A percentile compares a stretch with the other conserved stretches of the same genome.
phyloP scores from a whole-genome alignment of 164 flowering plant species.

The Annona cherimola region DNA sequence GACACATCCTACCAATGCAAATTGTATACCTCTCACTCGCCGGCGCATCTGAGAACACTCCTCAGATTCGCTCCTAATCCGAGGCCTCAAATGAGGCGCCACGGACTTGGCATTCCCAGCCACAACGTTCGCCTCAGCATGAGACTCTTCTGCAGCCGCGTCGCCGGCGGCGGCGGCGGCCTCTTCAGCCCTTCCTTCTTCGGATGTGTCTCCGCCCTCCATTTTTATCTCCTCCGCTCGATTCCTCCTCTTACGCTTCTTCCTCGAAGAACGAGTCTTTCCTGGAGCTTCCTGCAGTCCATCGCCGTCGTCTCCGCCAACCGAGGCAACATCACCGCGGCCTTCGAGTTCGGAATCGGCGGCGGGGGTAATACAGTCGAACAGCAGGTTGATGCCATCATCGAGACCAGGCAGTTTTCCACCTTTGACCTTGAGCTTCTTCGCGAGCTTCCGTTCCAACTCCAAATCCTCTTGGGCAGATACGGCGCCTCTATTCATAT shows the following conservation, averaged over 20 bases:
- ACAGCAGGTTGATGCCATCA: slow-evolving; percentile 53
- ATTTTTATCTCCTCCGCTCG: slow-evolving; percentile 16
- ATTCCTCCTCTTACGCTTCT: slow-evolving; percentile 33
- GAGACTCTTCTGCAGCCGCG: slow-evolving; percentile 21
- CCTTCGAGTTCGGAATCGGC: slow-evolving; percentile 14
- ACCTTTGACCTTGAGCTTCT: slow-evolving; percentile 68
- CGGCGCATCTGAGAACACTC: slow-evolving; percentile 64
- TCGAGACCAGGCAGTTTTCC: slow-evolving; percentile 57
- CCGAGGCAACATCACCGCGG: slow-evolving; percentile 17
- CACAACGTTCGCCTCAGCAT: slow-evolving; percentile 6
- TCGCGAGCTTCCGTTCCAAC: slow-evolving; percentile 69
- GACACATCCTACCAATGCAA: slow-evolving; percentile 2
- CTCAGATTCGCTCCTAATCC: slow-evolving; percentile 41
- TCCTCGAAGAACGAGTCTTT: slow-evolving; percentile 7
- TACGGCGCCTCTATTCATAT: slow-evolving; percentile 22
- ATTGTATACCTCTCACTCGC: slow-evolving; percentile 54
- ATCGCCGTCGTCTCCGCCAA: slow-evolving; percentile 10
- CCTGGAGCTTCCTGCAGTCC: not conserved
- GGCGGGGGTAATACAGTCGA: slow-evolving; percentile 45
- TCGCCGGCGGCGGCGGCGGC: slow-evolving; percentile 12
- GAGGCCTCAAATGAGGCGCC: slow-evolving; percentile 72
- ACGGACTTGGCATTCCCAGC: slow-evolving; percentile 42
- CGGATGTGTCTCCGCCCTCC: not conserved
- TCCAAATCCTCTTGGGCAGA: slow-evolving; percentile 59
- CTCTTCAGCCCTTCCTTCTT: slow-evolving; percentile 5